Conservation (phyloP, 2,329 filamentous ascomycete species). For the Calonectria pseudoreteaudii region DNA sequence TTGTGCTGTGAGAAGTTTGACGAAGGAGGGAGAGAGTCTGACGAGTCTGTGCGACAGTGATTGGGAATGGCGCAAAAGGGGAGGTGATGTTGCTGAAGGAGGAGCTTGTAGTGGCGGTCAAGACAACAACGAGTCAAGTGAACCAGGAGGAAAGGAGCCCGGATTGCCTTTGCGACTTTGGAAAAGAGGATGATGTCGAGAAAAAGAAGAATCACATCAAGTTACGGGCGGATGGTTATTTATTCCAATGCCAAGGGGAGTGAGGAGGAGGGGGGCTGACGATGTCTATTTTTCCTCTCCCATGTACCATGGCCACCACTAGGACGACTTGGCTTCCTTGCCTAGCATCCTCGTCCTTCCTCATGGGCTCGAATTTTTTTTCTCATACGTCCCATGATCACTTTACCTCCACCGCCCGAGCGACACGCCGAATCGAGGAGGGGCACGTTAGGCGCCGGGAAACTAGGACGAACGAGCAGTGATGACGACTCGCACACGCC, state of each 20-base stretch:
- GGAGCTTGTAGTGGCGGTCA: neutral
- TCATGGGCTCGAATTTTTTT: constrained; percentile 12
- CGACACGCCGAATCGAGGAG: constrained; percentile 8
- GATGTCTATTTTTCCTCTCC: constrained; percentile 15
- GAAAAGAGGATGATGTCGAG: neutral
- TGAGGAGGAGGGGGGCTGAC: neutral
- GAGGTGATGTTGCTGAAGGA: neutral
- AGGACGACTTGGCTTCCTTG: constrained; percentile 6
- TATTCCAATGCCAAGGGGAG: constrained; percentile 19
- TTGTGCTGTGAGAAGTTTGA: constrained; percentile 16
- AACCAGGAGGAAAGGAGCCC: neutral
- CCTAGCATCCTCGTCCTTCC: constrained; percentile 12
- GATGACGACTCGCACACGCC: constrained; percentile 7
- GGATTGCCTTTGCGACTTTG: neutral
- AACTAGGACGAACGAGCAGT: constrained; percentile 11
- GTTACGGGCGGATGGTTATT: constrained; percentile 8
- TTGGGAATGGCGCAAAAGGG: neutral
- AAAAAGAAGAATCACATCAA: constrained; percentile 16
- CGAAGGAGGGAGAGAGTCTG: neutral
- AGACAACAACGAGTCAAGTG: constrained; percentile 1
- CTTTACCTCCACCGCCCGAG: constrained; percentile 24
- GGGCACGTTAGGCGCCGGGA: constrained; percentile 2
- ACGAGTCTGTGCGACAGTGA: neutral
- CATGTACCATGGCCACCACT: constrained; percentile 6
- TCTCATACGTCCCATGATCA: constrained; percentile 26